A percentile compares a stretch with the other conserved stretches of the same genome.
phyloP scores from a whole-genome alignment of 805 yeast species.

The Metschnikowia henanensis region DNA sequence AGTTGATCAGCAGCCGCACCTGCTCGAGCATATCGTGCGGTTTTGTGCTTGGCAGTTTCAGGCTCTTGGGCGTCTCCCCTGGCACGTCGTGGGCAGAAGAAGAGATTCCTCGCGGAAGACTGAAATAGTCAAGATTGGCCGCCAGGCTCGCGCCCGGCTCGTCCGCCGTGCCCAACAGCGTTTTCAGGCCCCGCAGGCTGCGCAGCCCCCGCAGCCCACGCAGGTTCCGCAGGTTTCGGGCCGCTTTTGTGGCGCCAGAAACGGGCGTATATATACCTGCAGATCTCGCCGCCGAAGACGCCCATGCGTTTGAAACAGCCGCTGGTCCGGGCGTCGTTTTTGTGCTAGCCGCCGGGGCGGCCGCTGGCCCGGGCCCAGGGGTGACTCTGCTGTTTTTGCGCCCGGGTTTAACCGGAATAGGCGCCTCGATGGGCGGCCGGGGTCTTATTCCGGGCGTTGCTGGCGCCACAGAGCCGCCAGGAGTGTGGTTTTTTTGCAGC shows the following conservation, averaged over 20 bases:
- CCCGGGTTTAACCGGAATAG: background rate
- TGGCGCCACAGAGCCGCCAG: background rate
- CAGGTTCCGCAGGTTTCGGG: background rate
- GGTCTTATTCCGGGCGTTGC: background rate
- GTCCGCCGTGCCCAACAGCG: background rate
- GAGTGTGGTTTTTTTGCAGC: background rate
- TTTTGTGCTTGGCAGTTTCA: slow-evolving; percentile 10
- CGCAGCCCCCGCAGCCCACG: background rate
- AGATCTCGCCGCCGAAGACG: background rate
- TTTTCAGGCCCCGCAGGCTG: background rate
- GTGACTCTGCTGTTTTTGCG: background rate
- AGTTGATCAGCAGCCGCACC: slow-evolving; percentile 30
- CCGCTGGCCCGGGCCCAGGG: no score
- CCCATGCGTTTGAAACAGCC: background rate
- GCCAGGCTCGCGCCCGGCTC: background rate
- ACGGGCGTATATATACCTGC: background rate
- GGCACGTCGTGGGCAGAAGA: background rate
- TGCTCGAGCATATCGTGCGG: slow-evolving; percentile 34
- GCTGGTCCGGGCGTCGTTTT: background rate
- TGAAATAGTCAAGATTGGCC: slow-evolving; percentile 4
- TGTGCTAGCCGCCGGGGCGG: no score
- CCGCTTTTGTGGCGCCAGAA: background rate
- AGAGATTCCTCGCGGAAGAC: slow-evolving; percentile 5
- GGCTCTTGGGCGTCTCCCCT: slow-evolving; percentile 8
- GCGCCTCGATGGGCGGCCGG: background rate